Percentiles rank a stretch among this genome's conserved stretches.
These are phyloP conservation scores for Agroathelia rolfsii DNA, from an alignment of 1,284 basidiomycete species.

Conservation along the genomic window DNA sequence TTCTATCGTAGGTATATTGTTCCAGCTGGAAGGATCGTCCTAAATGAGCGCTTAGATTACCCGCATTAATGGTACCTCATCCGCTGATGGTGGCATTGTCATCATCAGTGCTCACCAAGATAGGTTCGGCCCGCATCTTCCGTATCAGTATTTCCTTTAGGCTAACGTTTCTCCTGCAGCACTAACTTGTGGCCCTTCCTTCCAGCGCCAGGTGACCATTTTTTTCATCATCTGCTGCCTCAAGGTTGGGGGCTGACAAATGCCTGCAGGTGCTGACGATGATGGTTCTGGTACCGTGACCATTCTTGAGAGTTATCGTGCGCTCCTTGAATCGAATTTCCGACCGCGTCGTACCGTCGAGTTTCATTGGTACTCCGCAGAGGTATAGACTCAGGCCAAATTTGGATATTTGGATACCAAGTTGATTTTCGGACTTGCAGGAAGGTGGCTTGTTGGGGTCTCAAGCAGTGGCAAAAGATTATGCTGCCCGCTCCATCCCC, in stretches of 20 bases:
- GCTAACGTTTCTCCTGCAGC: conserved; percentile 25
- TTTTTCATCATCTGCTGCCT: conserved; percentile 6
- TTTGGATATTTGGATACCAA: conserved; percentile 7
- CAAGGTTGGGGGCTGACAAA: conserved; percentile 5
- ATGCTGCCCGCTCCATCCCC: conserved; percentile 51
- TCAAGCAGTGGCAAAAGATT: conserved; percentile 80
- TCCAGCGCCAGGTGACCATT: conserved; percentile 66
- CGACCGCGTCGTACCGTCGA: conserved; percentile 73
- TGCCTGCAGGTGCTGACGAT: conserved; percentile 61
- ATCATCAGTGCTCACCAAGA: conserved; percentile 87
- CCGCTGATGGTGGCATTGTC: conserved; percentile 47
- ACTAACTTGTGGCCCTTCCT: conserved; percentile 86
- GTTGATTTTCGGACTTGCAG: conserved; percentile 25
- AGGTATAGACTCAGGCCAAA: conserved; percentile 32
- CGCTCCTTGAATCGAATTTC: conserved; percentile 72
- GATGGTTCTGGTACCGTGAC: conserved; percentile 90
- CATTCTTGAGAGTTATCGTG: conserved; percentile 84
- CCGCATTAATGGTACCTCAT: conserved; percentile 60
- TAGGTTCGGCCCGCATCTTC: too few species aligned
- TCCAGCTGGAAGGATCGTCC: conserved; percentile 5
- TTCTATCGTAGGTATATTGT: conserved; percentile 54
- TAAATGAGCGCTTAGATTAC: conserved; percentile 62
- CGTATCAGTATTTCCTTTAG: conserved; percentile 12
- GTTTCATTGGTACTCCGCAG: conserved; percentile 95
- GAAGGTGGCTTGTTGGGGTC: conserved; percentile 94